phyloP scores from a whole-genome alignment of 2,329 filamentous ascomycete species.

The Fusarium albidum region DNA sequence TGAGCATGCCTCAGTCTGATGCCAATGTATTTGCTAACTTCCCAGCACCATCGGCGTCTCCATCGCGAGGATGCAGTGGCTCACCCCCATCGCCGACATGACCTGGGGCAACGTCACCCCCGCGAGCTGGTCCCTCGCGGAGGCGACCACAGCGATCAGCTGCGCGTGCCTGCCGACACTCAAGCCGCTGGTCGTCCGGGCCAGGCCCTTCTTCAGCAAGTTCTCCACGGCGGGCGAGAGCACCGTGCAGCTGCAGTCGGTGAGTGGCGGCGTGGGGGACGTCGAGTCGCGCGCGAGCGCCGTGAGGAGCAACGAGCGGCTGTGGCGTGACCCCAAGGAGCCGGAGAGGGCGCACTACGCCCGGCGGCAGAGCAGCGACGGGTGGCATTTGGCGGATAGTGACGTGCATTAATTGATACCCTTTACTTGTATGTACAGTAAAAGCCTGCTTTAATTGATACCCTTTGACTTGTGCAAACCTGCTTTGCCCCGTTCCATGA shows the following conservation, averaged over 20 bases:
- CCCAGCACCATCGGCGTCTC: conserved; percentile 19
- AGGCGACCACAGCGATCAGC: conserved; percentile 20
- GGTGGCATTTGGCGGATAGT: too few relatives aligned
- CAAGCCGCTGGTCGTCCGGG: conserved; percentile 8
- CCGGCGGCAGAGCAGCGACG: too few relatives aligned
- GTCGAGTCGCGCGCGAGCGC: background rate
- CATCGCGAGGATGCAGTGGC: conserved; percentile 25
- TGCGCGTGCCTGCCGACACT: conserved; percentile 31
- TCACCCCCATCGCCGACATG: background rate
- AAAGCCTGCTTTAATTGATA: too few relatives aligned
- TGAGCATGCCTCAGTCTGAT: background rate
- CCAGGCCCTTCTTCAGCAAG: background rate
- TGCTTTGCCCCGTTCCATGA: too few relatives aligned
- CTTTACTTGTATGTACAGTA: too few relatives aligned
- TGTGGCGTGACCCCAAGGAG: too few relatives aligned
- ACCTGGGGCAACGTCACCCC: conserved; percentile 24
- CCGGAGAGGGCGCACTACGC: too few relatives aligned
- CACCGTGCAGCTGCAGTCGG: background rate
- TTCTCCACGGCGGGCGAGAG: background rate
- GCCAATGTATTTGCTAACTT: accelerated
- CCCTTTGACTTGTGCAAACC: too few relatives aligned
- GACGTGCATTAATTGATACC: too few relatives aligned
- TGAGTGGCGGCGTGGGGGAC: background rate
- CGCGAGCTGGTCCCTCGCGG: conserved; percentile 25
- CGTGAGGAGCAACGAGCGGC: too few relatives aligned